These are phyloP conservation scores for Erodium maritimum DNA, from an alignment of 345 rosid species.

Conservation along the genomic window DNA sequence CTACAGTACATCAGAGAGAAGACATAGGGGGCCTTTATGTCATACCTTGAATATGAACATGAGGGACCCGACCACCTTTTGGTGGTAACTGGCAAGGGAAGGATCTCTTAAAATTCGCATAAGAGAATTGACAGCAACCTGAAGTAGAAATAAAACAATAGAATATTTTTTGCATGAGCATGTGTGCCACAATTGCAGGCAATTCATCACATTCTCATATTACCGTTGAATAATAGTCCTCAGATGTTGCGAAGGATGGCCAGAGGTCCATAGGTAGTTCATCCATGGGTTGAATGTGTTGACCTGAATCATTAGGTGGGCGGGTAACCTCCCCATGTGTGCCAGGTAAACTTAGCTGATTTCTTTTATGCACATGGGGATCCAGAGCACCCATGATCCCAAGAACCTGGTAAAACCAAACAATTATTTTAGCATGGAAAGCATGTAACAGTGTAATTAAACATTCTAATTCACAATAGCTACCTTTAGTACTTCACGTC, in stretches of 20 bases:
- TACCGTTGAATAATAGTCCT: constrained; percentile 95
- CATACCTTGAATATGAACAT: constrained; percentile 94
- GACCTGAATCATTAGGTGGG: constrained; percentile 90
- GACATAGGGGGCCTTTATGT: background rate
- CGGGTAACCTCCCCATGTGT: constrained; percentile 82
- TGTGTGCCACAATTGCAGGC: constrained; percentile 5
- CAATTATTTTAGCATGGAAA: constrained; percentile 11
- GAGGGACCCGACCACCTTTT: constrained; percentile 93
- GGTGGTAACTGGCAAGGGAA: constrained; percentile 91
- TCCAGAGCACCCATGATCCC: constrained; percentile 99
- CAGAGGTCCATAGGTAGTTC: constrained; percentile 83
- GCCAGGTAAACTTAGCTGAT: constrained; percentile 68
- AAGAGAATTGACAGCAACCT: constrained; percentile 97
- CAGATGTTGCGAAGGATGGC: constrained; percentile 92
- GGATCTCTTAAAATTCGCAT: constrained; percentile 97
- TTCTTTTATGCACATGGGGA: constrained; percentile 87
- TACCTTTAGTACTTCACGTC: constrained; percentile 98
- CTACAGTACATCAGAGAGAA: background rate
- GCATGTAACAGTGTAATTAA: no score
- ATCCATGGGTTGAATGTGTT: constrained; percentile 74
- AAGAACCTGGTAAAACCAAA: constrained; percentile 54
- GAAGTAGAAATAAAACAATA: constrained; percentile 11
- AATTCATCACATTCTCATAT: constrained; percentile 9
- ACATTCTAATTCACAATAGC: constrained; percentile 9
- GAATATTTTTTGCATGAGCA: constrained; percentile 8